Evolutionary conservation across 371 early-diverging fungal species (phyloP), one percentile per base, ranked within the genome.

Genomic region (Fennellomyces sp.): DNA sequence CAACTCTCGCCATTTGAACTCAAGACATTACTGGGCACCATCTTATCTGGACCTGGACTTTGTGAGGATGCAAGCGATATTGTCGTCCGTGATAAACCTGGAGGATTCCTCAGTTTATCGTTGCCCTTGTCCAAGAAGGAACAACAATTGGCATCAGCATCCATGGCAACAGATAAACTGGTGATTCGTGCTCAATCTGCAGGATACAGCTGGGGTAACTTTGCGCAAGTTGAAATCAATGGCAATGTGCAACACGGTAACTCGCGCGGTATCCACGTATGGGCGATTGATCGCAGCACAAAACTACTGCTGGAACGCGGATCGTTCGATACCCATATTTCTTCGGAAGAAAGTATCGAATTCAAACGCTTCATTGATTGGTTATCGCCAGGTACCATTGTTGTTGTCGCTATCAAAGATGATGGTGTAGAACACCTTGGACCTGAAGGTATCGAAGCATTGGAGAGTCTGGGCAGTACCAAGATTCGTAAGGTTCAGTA

Each of bases 1-100:
- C 87, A 90, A 66, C 78, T 92, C 25, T 80, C 89, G 17, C 94
- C 94, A 0, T 92, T 82, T 66, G 93, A 94, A 58, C 72, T 93
- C 69, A 90, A 92, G 62, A 81, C 87, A 0, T 73, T 94, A 2
- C 68, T 95, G 17, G 82, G 80, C 39, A 89, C 91, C 21, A 88
- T 94, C 33, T 69, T 95, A 25, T 88, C 89, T 5, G 90, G 91
- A 1, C 86, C 89, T 1, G 75, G 76, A 6, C 65, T 87, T 59
- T 72, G 74, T 49, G 75, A 78, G 19, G 72, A 68, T 36, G 77
- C 74, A 2, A 69, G 76, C 17, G 75, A 74, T 38, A 80, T 76
- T 21, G 60, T 81, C 41, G 70, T 83, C 5, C 77, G 80, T 45
- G 82, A 78, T 58, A 76, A 76, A 21, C 72, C 80, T 28, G 79